A percentile compares a stretch with the other conserved stretches of the same genome.
These are phyloP conservation scores for Neonectria ditissima DNA, from an alignment of 2,329 filamentous ascomycete species.

Conservation along the genomic window DNA sequence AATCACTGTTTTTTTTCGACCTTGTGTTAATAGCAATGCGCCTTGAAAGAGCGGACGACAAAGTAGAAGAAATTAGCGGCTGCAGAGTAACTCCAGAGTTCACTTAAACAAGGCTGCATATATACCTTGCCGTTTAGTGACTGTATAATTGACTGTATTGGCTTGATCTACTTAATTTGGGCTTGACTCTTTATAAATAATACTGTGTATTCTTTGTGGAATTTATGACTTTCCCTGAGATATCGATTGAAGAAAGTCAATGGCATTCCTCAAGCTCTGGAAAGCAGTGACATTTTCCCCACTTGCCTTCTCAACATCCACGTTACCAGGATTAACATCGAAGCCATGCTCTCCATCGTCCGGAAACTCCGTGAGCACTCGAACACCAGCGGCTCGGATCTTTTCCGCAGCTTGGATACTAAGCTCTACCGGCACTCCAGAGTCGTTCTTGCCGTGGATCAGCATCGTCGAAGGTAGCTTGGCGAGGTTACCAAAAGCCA, in stretches of 20 bases:
- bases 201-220: too few relatives aligned
- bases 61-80: too few relatives aligned
- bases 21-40: too few relatives aligned
- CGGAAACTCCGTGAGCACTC: constrained; percentile 30
- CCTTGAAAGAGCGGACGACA: too few relatives aligned
- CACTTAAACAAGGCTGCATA: too few relatives aligned
- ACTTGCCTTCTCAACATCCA: constrained; percentile 31
- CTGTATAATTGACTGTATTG: too few relatives aligned
- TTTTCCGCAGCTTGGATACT: constrained; percentile 36
- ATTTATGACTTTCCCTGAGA: not conserved
- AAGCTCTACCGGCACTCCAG: constrained; percentile 34
- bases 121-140: too few relatives aligned
- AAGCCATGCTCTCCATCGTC: constrained; percentile 40
- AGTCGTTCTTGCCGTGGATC: constrained; percentile 37
- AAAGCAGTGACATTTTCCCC: constrained; percentile 9
- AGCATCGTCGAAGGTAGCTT: constrained; percentile 34
- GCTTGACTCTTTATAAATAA: too few relatives aligned
- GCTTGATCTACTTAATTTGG: too few relatives aligned
- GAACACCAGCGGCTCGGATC: constrained; percentile 24
- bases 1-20: too few relatives aligned
- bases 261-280: constrained; percentile 29
- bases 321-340: constrained; percentile 24
- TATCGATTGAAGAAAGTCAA: constrained; percentile 28
- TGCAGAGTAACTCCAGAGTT: too few relatives aligned
- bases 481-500: constrained; percentile 24